Conservation (phyloP, 2,329 filamentous ascomycete genomes). For the Lachnum nothofagi region DNA sequence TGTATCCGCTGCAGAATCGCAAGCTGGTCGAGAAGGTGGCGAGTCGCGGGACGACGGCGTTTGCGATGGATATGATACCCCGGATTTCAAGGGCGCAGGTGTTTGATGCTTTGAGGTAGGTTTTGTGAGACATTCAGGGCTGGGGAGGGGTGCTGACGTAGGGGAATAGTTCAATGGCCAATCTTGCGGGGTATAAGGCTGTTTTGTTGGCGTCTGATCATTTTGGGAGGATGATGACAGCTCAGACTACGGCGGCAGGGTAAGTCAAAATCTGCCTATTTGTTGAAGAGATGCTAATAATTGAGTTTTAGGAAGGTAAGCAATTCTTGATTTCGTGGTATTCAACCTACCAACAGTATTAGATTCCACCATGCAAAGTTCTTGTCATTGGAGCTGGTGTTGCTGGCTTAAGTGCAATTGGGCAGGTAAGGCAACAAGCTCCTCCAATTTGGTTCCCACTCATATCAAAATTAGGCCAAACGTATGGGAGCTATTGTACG, state of each 20-base stretch:
- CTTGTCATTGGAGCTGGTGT: conserved; percentile 87
- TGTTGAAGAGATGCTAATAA: conserved; percentile 25
- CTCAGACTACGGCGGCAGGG: conserved; percentile 84
- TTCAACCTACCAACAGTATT: conserved; percentile 29
- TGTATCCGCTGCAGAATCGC: conserved; percentile 78
- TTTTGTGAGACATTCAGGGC: not conserved
- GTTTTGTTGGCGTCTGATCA: conserved; percentile 84
- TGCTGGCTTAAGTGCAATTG: conserved; percentile 82
- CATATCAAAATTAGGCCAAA: conserved; percentile 48
- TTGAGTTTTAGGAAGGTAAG: conserved; percentile 27
- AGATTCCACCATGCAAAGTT: conserved; percentile 87
- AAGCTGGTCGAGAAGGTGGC: conserved; percentile 69
- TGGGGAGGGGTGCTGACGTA: conserved; percentile 17
- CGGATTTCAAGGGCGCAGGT: conserved; percentile 83
- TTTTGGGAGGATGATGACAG: conserved; percentile 82
- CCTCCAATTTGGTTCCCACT: conserved; percentile 9
- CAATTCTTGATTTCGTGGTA: conserved; percentile 3
- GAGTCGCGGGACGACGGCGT: conserved; percentile 64
- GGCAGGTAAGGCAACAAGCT: conserved; percentile 47
- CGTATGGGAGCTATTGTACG: conserved; percentile 84
- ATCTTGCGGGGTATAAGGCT: conserved; percentile 90
- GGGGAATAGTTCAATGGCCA: conserved; percentile 73
- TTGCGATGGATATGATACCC: conserved; percentile 91
- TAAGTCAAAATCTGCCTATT: conserved; percentile 29
- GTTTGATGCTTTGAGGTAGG: conserved; percentile 67